Percentiles rank a stretch among this genome's conserved stretches.
Evolutionary conservation across 805 yeast species (phyloP).

Genomic region (Suhomyces pyralidae): DNA sequence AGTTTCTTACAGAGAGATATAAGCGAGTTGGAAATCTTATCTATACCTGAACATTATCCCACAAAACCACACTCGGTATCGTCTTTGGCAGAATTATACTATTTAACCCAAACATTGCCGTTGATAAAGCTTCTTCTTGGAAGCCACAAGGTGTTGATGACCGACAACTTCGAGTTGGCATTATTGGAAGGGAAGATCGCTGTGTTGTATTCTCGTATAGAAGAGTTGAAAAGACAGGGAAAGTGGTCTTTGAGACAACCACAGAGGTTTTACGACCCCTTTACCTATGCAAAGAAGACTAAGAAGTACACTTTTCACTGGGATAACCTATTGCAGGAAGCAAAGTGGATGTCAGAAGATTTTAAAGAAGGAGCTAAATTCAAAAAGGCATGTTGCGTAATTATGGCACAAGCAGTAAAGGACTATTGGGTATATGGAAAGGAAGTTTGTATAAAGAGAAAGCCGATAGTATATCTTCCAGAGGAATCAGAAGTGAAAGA

Average conservation of each 20-base stretch:
- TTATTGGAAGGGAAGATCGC: slow-evolving; percentile 88
- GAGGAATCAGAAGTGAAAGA: slow-evolving; percentile 5
- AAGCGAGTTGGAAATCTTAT: slow-evolving; percentile 33
- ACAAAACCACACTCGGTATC: slow-evolving; percentile 38
- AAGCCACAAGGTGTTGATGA: slow-evolving; percentile 80
- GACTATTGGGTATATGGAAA: slow-evolving; percentile 81
- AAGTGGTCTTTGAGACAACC: slow-evolving; percentile 94
- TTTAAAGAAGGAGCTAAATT: slow-evolving; percentile 66
- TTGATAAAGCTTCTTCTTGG: slow-evolving; percentile 75
- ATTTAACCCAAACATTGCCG: slow-evolving; percentile 85
- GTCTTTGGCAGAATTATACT: slow-evolving; percentile 82
- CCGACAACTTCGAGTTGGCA: slow-evolving; percentile 82
- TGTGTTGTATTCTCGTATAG: slow-evolving; percentile 85
- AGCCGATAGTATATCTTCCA: slow-evolving; percentile 34
- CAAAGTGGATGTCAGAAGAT: slow-evolving; percentile 80
- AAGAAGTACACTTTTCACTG: slow-evolving; percentile 54
- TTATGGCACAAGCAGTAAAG: slow-evolving; percentile 66
- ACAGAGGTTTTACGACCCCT: slow-evolving; percentile 65
- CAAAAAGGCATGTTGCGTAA: slow-evolving; percentile 66
- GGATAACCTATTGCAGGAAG: slow-evolving; percentile 73
- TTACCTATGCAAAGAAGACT: slow-evolving; percentile 22
- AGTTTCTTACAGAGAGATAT: slow-evolving; percentile 23
- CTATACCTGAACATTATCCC: slow-evolving; percentile 43
- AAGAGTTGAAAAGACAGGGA: slow-evolving; percentile 81
- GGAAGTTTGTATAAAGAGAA: slow-evolving; percentile 55